Evolutionary conservation across 2,329 filamentous ascomycete genomes (phyloP), one percentile per base, ranked within the genome.

Genomic region (Biscogniauxia sp.): DNA sequence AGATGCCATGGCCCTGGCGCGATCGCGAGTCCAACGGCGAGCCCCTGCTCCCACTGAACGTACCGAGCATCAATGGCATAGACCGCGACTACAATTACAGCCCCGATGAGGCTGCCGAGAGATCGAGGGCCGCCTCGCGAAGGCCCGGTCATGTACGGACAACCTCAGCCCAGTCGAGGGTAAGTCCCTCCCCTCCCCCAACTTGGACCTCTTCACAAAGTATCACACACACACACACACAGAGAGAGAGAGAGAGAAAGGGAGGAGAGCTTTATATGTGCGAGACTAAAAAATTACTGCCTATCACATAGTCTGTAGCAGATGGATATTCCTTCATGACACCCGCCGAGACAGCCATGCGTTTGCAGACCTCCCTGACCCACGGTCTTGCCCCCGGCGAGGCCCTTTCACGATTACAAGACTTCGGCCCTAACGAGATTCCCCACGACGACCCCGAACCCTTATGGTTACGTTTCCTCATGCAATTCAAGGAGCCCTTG

Each of bases 401-500:
- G 76, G 95, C 93, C 41, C 83, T 93, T 62, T 85, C 89, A 59
- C 87, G 94, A 71, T 82, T 97, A 63, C 85, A 89, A 71, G 86
- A 90, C 65, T 87, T 95, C 79, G 95, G 95, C 32, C 88, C 90
- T 26, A 99, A 99, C 76, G 95, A 99, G 77, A 89, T 99, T 45
- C 92, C 95, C 5, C 92, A 96, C 75, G 93, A 98, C 61, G 88
- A 92, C 58, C 92, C 94, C 1, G 95, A 99, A 76, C 93, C 95
- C 9, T 79, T 99, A 60, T 99, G 95, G 93, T 79, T 97, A 57
- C 91, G 95, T 61, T 99, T 99, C 70, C 75, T 97, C 62, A 96
- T 96, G 76, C 95, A 99, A 72, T 99, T 99, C 75, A 93, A 96
- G 73, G 95, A 99, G 73, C 94, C 95, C 0, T 80, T 99, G 58